These are phyloP conservation scores for Pelargonium fulgidum DNA, from an alignment of 441 rosid species.

Conservation along the genomic window DNA sequence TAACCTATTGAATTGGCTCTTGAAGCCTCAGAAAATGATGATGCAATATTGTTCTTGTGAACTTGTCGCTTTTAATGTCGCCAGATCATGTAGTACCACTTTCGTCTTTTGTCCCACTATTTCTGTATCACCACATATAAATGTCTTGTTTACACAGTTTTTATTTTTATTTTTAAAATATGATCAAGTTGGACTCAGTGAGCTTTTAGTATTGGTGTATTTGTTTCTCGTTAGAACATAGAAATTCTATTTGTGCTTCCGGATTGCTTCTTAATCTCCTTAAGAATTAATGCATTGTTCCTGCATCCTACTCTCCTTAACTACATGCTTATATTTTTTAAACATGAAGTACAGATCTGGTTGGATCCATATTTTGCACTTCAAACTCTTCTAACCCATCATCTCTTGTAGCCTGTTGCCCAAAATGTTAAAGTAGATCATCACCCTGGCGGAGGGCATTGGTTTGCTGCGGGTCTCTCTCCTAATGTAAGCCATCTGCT, in stretches of 20 bases:
- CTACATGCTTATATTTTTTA: neutral
- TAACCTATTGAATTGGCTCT: constrained; percentile 8
- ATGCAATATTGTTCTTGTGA: constrained; percentile 4
- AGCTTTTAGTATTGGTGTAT: neutral
- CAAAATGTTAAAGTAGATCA: constrained; percentile 89
- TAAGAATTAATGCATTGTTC: neutral
- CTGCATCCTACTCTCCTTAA: neutral
- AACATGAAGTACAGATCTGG: neutral
- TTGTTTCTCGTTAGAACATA: neutral
- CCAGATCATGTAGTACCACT: neutral
- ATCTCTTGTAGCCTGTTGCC: constrained; percentile 47
- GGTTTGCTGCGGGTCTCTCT: constrained; percentile 99
- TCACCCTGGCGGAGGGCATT: constrained; percentile 99
- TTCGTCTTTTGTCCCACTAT: constrained; percentile 4
- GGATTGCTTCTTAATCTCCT: neutral
- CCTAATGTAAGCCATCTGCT: constrained; percentile 64
- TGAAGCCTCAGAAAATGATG: constrained; percentile 6
- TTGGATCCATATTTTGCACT: neutral
- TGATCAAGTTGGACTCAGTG: neutral
- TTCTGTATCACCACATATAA: neutral
- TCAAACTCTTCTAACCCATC: neutral
- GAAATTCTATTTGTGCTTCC: neutral
- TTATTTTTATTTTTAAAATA: no score
- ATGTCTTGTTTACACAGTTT: neutral
- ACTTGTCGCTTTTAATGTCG: constrained; percentile 7